Evolutionary conservation across 1,284 basidiomycete species (phyloP).

Genomic region (Serendipita sp.): DNA sequence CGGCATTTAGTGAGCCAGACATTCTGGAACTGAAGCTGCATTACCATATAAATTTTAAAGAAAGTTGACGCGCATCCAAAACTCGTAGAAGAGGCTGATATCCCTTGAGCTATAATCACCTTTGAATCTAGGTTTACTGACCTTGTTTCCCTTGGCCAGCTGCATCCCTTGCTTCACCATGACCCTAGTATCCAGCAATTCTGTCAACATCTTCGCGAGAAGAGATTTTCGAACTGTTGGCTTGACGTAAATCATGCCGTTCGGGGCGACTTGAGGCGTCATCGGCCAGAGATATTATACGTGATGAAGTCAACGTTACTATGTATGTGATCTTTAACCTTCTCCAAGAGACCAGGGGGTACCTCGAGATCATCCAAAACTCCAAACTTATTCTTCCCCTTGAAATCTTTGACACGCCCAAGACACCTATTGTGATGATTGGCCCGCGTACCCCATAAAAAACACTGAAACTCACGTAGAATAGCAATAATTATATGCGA

Average conservation of each 20-base stretch:
- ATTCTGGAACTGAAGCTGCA: neutral
- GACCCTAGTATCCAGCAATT: conserved; percentile 88
- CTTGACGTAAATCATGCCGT: conserved; percentile 90
- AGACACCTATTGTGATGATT: conserved; percentile 36
- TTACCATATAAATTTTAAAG: conserved; percentile 60
- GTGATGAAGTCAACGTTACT: conserved; percentile 28
- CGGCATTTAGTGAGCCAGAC: conserved; percentile 14
- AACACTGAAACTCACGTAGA: conserved; percentile 38
- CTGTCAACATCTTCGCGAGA: conserved; percentile 81
- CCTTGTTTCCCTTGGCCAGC: conserved; percentile 59
- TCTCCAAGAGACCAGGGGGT: conserved; percentile 51
- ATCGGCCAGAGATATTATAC: conserved; percentile 9
- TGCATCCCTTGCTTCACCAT: conserved; percentile 98
- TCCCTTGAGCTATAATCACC: neutral
- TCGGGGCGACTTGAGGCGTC: conserved; percentile 61
- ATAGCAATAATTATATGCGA: conserved; percentile 95
- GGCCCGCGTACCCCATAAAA: too few species aligned
- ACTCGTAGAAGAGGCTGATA: conserved; percentile 39
- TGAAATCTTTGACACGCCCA: conserved; percentile 74
- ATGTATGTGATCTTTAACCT: conserved; percentile 59
- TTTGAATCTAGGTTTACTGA: conserved; percentile 18
- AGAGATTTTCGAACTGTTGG: conserved; percentile 71
- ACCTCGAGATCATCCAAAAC: conserved; percentile 57
- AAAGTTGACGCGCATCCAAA: conserved; percentile 77
- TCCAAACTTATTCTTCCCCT: conserved; percentile 81